Percentiles rank a stretch among this genome's conserved stretches.
These are phyloP conservation scores for Podila minutissima DNA, from an alignment of 192 early-diverging fungal species.

Conservation along the genomic window DNA sequence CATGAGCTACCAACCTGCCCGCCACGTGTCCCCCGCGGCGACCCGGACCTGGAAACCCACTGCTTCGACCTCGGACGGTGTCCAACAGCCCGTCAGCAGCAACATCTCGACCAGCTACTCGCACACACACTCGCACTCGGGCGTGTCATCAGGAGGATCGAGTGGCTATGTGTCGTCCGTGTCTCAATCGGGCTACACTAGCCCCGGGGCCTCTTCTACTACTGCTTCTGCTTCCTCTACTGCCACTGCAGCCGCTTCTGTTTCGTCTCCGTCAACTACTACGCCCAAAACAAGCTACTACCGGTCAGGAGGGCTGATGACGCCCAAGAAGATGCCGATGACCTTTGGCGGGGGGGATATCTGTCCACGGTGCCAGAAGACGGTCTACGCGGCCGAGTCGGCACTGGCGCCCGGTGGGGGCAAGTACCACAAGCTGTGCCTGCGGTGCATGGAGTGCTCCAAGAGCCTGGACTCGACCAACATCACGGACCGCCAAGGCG, in stretches of 20 bases:
- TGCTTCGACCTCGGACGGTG: neutral
- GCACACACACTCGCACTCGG: too few species aligned
- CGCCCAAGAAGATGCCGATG: conserved; percentile 29
- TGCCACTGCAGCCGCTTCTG: neutral
- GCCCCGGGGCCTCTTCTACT: neutral
- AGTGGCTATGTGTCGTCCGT: too few species aligned
- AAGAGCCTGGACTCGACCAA: conserved; percentile 66
- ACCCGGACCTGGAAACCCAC: conserved; percentile 43
- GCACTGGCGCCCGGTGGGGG: conserved; percentile 57
- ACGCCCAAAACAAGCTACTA: conserved; percentile 35
- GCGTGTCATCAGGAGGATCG: too few species aligned
- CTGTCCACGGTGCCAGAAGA: conserved; percentile 64
- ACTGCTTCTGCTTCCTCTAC: neutral
- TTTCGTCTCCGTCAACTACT: neutral
- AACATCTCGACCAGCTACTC: neutral
- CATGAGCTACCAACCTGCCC: conserved; percentile 26
- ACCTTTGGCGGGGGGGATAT: conserved; percentile 54
- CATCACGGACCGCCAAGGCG: conserved; percentile 61
- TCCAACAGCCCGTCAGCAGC: neutral
- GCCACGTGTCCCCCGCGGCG: conserved; percentile 37
- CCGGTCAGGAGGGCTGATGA: conserved; percentile 37
- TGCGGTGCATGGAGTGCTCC: conserved; percentile 61
- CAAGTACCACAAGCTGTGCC: conserved; percentile 69
- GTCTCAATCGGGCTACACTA: neutral
- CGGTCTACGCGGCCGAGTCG: conserved; percentile 68